Evolutionary conservation across 805 yeast species (phyloP), one percentile per base, ranked within the genome.

Genomic region (Henningerozyma blattae): DNA sequence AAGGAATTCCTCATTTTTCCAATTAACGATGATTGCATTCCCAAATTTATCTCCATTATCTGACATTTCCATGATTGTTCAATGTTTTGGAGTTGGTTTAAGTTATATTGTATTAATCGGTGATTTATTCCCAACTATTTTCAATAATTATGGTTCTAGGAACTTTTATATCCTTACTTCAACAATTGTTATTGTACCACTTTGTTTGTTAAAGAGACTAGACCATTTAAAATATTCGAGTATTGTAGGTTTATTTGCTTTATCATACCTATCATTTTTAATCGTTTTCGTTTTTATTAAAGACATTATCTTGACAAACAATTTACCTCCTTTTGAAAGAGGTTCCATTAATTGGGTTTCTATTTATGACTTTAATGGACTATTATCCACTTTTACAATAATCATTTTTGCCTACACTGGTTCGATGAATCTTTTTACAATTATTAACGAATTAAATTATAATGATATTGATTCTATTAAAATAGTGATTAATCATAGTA

Each of bases 361-460:
- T n/a, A 64, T 71, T 2, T 62, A 68, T 27, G 63, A 66, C 17
- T 39, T 56, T 20, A 59, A 58, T 33, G 68, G 70, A 1, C 50
- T 72, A 6, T 58, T 78, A 37, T 67, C 79, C 17, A 73, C 85
- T 6, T 76, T 82, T 46, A 80, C 83, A 18, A 77, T 82, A 36
- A 69, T 81, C 25, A 77, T 82, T 12, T 77, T 82, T 56, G 91
- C 93, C 1, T 82, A 70, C 54, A 80, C 89, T 1, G 85, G 91
- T 33, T 80, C 80, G 38, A 89, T 82, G 59, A 82, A 80, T 55
- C 72, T 81, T 65, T 79, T 77, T 51, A 75, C 85, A 8, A 78
- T 82, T 34, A 70, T 77, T 47, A 76, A 78, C 47, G 94, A 82
- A 54, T 60, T 80, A 41, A 58, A 69, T 27, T 67, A 72, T 42